These are phyloP conservation scores for Eimeria acervulina DNA, from an alignment of 169 alveolate genomes.

Conservation along the genomic window DNA sequence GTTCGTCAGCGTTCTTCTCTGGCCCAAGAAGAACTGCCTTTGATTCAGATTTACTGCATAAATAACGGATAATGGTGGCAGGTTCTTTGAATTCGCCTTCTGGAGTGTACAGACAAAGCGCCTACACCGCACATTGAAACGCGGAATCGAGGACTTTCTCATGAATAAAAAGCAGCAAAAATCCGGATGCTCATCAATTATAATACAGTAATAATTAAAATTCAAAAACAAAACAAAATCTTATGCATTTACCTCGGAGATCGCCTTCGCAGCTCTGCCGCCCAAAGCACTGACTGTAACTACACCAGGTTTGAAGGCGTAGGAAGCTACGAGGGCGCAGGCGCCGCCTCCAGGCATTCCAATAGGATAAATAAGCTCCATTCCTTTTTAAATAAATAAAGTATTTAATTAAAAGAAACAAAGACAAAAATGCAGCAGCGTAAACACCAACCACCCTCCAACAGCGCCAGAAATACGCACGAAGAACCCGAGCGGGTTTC, in stretches of 20 bases:
- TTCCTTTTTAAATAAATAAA: not conserved
- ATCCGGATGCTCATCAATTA: not conserved
- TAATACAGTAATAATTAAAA: not conserved
- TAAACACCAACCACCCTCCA: too few species aligned
- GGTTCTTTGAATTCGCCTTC: conserved; percentile 13
- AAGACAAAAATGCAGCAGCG: too few species aligned
- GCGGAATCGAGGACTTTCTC: not conserved
- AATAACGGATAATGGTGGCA: not conserved
- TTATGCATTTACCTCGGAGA: not conserved
- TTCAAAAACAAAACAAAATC: not conserved
- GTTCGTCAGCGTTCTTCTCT: not conserved
- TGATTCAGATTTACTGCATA: not conserved
- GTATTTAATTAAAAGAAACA: too few species aligned
- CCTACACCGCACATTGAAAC: not conserved
- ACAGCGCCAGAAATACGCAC: too few species aligned
- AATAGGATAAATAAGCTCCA: not conserved
- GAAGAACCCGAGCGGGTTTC: too few species aligned
- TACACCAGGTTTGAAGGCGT: not conserved
- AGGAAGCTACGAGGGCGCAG: conserved; percentile 6
- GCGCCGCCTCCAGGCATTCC: not conserved
- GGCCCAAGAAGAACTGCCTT: conserved; percentile 6
- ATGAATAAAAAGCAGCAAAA: not conserved
- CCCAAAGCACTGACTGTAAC: not conserved
- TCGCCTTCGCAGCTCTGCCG: not conserved
- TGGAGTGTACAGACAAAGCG: not conserved